phyloP scores from a whole-genome alignment of 2,329 filamentous ascomycete species.

The Diplodia seriata region DNA sequence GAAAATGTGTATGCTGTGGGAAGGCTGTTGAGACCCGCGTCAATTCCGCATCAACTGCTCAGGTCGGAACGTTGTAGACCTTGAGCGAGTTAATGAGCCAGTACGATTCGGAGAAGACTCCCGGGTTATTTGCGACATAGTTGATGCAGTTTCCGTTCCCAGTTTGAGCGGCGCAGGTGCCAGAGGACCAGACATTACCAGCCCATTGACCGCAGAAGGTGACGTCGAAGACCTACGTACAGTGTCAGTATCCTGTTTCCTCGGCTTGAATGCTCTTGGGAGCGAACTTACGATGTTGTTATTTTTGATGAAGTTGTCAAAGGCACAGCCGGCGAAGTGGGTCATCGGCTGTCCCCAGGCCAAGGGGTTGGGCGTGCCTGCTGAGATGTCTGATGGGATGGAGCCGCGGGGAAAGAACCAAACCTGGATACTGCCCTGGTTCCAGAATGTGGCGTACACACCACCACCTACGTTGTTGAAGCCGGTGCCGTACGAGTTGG shows the following conservation, averaged over 20 bases:
- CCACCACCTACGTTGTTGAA: conserved; percentile 53
- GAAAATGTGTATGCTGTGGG: background rate
- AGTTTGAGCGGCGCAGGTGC: conserved; percentile 39
- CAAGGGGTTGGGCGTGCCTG: conserved; percentile 50
- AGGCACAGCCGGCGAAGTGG: conserved; percentile 49
- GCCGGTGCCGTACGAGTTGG: conserved; percentile 46
- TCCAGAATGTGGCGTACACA: conserved; percentile 54
- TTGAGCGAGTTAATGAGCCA: conserved; percentile 51
- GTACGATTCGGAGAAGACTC: conserved; percentile 47
- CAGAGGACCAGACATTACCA: conserved; percentile 52
- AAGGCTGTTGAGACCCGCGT: background rate
- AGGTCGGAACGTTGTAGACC: conserved; percentile 41
- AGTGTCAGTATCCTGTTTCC: background rate
- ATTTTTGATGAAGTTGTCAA: conserved; percentile 45
- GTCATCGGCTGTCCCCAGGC: conserved; percentile 53
- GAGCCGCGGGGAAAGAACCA: conserved; percentile 53
- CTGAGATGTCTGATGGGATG: conserved; percentile 53
- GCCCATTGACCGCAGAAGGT: conserved; percentile 65
- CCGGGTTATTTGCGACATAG: conserved; percentile 49
- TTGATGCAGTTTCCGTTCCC: conserved; percentile 46
- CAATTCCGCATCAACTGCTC: background rate
- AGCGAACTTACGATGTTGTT: conserved; percentile 45
- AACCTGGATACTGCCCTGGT: conserved; percentile 52
- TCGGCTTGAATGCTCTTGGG: background rate
- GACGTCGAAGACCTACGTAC: conserved; percentile 54